Conservation (phyloP, 306 rosid species). For the Cicer cuneatum region DNA sequence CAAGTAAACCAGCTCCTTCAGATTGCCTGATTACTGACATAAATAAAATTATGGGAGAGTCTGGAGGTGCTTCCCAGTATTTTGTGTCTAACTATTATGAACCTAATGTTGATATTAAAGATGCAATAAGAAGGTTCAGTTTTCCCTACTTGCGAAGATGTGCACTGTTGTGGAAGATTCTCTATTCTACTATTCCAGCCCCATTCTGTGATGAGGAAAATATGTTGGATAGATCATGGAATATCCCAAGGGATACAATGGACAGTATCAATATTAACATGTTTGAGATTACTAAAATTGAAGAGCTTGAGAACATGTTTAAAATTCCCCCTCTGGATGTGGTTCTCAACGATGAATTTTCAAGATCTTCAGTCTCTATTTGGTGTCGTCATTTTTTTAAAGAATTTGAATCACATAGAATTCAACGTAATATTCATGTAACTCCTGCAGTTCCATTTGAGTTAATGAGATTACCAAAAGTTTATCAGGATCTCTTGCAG, state of each 20-base stretch:
- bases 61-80: constrained; percentile 55
- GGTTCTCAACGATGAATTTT: constrained; percentile 69
- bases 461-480: constrained; percentile 78
- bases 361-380: constrained; percentile 62
- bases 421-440: constrained; percentile 54
- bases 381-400: constrained; percentile 80
- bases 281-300: constrained; percentile 65
- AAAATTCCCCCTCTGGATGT: constrained; percentile 77
- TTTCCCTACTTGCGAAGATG: constrained; percentile 94
- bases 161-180: constrained; percentile 76
- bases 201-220: constrained; percentile 70
- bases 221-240: constrained; percentile 56
- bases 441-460: constrained; percentile 88
- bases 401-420: constrained; percentile 56
- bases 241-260: constrained; percentile 54
- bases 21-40: constrained; percentile 79
- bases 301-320: constrained; percentile 77
- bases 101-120: constrained; percentile 62
- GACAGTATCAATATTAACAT: constrained; percentile 51
- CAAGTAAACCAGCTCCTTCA: constrained; percentile 51
- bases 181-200: constrained; percentile 63
- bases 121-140: constrained; percentile 62
- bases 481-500: constrained; percentile 93
- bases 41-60: constrained; percentile 59
- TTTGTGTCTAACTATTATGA: constrained; percentile 67